Base-by-base conservation (phyloP, 2,329 filamentous ascomycete species). In the Coleophoma crateriformis region DNA sequence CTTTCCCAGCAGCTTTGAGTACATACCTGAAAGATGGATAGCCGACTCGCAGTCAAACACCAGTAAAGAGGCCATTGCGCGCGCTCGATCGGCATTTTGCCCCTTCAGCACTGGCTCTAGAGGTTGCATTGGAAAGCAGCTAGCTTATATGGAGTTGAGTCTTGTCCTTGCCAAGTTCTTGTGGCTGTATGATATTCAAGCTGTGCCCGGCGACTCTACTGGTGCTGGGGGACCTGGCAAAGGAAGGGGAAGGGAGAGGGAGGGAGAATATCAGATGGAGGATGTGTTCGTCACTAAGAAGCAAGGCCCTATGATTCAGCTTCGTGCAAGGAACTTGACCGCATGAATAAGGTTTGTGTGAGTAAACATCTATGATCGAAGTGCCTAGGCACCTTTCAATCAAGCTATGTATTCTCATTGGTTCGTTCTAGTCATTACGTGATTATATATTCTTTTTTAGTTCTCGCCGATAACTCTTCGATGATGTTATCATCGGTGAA, bases 231-330 rank as follows among this genome's bases (percentile, higher is more conserved):
- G 67, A 39, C 57, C 63, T 4, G 69, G 69, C 27, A 63, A 71
- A 5, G 77, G 75, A 60, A 76, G 70, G 69, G 81, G 80, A 0
- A 70, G 80, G 39, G 73, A 81, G 49, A 70, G 75, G 45, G 59
- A 61, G 15, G 67, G 62, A 2, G 85, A 89, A 72, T 87, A 84
- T 64, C 84, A 88, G 71, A 38, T 38, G 13, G 35, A 38, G 15
- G 35, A 38, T 38, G 35, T 38, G 4, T 38, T 38, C 7, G 35
- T 38, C 15, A 17, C 35, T 14, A 38, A 38, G 35, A 38, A 38
- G 15, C 14, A 38, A 17, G 35, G 35, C 7, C 35, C 35, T n/a
- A 17, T 38, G 14, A 7, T 38, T 14, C 35, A 38, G 15, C 35
- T 38, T 38, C 13, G 35, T 14, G 35, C 35, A 4, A 38, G 35